phyloP scores from a whole-genome alignment of 2,329 filamentous ascomycete species.

The Alternaria burnsii region DNA sequence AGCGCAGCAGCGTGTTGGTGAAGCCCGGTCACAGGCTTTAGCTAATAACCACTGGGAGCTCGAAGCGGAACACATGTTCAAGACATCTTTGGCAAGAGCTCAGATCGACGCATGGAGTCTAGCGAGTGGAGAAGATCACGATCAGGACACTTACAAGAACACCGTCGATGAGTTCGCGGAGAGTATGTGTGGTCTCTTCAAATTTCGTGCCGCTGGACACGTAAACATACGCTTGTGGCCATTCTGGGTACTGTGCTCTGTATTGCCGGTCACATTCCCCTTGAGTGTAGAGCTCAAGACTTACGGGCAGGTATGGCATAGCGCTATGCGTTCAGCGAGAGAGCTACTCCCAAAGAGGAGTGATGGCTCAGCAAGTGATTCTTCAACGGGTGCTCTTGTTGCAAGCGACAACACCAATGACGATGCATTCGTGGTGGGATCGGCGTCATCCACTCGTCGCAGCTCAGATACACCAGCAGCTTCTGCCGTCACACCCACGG shows the following conservation, averaged over 20 bases:
- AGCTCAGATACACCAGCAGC: neutral
- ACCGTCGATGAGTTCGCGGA: neutral
- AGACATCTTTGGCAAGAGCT: conserved; percentile 10
- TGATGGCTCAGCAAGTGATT: neutral
- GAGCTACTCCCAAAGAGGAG: neutral
- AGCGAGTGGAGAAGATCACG: conserved; percentile 9
- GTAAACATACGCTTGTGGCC: neutral
- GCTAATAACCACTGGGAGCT: conserved; percentile 10
- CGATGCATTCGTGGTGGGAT: neutral
- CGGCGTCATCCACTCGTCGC: neutral
- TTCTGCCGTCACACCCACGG: neutral
- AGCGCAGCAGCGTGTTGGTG: neutral
- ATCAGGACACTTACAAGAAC: conserved; percentile 6
- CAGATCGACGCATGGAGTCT: conserved; percentile 17
- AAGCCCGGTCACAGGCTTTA: neutral
- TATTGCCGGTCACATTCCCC: neutral
- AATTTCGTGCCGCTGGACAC: neutral
- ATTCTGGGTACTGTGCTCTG: neutral
- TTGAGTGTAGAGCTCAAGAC: neutral
- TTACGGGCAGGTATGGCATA: neutral
- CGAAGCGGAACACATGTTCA: conserved; percentile 8
- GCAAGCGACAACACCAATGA: neutral
- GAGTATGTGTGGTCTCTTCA: neutral
- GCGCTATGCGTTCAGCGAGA: neutral
- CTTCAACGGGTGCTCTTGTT: neutral